These are phyloP conservation scores for Fusarium floridanum DNA, from an alignment of 2,329 filamentous ascomycete species.

Conservation along the genomic window DNA sequence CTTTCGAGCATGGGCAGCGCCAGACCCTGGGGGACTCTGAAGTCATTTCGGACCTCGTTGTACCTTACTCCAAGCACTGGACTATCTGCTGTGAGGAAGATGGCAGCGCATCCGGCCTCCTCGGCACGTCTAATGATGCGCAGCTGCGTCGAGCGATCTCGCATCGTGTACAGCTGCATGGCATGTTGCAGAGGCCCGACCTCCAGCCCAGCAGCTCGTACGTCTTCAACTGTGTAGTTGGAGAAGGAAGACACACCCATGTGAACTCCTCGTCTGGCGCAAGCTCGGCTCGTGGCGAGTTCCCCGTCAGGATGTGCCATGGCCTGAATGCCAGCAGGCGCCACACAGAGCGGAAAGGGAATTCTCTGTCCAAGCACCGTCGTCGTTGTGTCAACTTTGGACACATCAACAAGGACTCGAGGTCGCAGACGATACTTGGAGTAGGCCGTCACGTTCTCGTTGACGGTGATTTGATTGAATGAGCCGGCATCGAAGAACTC, in stretches of 20 bases:
- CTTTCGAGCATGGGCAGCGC: not conserved
- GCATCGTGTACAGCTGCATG: conserved; percentile 18
- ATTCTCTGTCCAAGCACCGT: conserved; percentile 43
- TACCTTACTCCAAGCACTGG: conserved; percentile 9
- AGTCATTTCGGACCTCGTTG: conserved; percentile 10
- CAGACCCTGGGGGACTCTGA: not conserved
- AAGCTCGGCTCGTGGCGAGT: conserved; percentile 60
- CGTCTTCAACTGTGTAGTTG: conserved; percentile 5
- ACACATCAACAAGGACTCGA: conserved; percentile 15
- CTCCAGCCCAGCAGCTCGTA: not conserved
- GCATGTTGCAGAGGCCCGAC: not conserved
- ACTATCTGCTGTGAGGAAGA: conserved; percentile 16
- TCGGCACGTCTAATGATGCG: conserved; percentile 14
- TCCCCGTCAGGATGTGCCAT: conserved; percentile 66
- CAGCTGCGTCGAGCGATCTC: conserved; percentile 1
- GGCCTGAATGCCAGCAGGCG: conserved; percentile 65
- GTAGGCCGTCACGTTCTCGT: conserved; percentile 5
- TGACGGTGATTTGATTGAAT: not conserved
- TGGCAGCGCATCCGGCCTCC: not conserved
- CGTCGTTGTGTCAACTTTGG: not conserved
- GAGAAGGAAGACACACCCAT: conserved; percentile 63
- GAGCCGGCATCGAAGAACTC: conserved; percentile 17
- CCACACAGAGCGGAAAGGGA: conserved; percentile 63
- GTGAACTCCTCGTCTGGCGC: conserved; percentile 54
- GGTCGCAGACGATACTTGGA: conserved; percentile 10